Conservation (phyloP, 2,329 filamentous ascomycete genomes). For the Fusarium sacchari region DNA sequence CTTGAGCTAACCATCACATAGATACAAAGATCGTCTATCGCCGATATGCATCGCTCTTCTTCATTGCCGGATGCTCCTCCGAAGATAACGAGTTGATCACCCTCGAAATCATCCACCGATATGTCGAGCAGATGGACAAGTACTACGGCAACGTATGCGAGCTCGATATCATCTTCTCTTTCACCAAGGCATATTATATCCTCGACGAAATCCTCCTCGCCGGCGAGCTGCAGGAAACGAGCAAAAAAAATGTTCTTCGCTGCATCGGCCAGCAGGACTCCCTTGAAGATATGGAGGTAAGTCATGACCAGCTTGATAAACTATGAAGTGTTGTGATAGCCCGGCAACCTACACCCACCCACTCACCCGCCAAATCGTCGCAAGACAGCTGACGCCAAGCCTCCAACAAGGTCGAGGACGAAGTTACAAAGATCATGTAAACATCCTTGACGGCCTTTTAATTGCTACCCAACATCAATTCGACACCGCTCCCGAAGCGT, state of each 20-base stretch:
- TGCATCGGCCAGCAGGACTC: conserved; percentile 98
- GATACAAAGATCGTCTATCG: conserved; percentile 99
- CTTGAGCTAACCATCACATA: conserved; percentile 51
- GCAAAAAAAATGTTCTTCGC: conserved; percentile 97
- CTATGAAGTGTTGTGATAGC: conserved; percentile 29
- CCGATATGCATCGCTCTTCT: conserved; percentile 98
- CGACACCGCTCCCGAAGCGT: conserved; percentile 28
- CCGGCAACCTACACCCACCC: conserved; percentile 24
- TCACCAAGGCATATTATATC: conserved; percentile 99
- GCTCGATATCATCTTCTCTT: conserved; percentile 99
- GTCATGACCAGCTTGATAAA: conserved; percentile 52
- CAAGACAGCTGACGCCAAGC: conserved; percentile 47
- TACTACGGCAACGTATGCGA: conserved; percentile 99
- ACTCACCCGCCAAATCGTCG: conserved; percentile 17
- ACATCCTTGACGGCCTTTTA: conserved; percentile 33
- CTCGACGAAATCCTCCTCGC: conserved; percentile 95
- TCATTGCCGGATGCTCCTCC: conserved; percentile 97
- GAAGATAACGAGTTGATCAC: conserved; percentile 98
- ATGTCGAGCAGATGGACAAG: conserved; percentile 99
- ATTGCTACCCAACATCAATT: conserved; percentile 32
- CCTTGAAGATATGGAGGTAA: conserved; percentile 98
- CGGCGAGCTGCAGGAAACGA: conserved; percentile 97
- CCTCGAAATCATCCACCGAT: conserved; percentile 98
- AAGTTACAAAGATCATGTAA: conserved; percentile 91
- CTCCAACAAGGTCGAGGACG: conserved; percentile 79